Evolutionary conservation across 2,329 filamentous ascomycete genomes (phyloP).

Genomic region (Hymenoscyphus occultus): DNA sequence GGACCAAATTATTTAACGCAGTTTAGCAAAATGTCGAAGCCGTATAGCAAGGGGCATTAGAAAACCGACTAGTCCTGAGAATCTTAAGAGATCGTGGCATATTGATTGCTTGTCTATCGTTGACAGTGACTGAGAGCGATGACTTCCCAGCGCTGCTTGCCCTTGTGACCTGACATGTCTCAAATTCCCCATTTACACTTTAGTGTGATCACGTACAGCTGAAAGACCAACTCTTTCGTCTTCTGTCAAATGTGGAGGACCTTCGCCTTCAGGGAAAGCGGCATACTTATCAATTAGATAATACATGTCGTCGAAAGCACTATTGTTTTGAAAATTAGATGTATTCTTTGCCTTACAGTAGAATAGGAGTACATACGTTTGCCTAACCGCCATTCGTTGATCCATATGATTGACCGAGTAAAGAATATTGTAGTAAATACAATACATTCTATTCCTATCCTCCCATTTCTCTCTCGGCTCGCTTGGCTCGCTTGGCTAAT

Average conservation of each 20-base stretch:
- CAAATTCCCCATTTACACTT: no score
- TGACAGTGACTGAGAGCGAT: no score
- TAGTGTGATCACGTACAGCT: neutral
- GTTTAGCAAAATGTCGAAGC: no score
- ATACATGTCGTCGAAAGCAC: neutral
- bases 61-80: no score
- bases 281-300: neutral
- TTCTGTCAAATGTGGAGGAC: neutral
- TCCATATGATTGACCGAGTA: conserved; percentile 14
- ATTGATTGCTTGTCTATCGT: no score
- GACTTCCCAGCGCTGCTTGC: no score
- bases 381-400: neutral
- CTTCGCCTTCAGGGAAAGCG: neutral
- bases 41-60: no score
- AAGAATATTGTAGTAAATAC: conserved; percentile 13
- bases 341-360: neutral
- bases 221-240: neutral
- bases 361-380: neutral
- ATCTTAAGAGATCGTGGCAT: no score
- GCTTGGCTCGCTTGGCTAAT: conserved; percentile 23
- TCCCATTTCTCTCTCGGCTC: conserved; percentile 35
- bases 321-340: neutral
- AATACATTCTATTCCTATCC: conserved; percentile 35
- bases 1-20: no score
- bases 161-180: no score